Base-by-base conservation (phyloP, 768 basidiomycete genomes). In the Lentinus tigrinus region DNA sequence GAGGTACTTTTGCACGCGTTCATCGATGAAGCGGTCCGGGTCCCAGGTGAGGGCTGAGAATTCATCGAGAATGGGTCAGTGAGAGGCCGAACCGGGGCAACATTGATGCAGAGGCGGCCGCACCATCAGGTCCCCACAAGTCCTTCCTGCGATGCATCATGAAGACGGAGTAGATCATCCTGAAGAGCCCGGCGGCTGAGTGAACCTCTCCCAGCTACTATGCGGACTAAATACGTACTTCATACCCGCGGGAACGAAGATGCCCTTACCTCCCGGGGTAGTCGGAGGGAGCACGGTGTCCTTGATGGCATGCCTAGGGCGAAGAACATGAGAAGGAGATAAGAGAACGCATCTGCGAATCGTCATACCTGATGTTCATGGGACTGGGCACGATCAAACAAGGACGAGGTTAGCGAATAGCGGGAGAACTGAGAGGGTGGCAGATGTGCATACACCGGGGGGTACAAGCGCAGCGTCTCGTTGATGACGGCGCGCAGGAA, bases 1-100 rank as follows among this genome's bases (percentile, higher is more conserved):
- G n/a, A 84, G 71, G 56, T 81, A 81, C 62, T 77, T 61, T 36
- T 64, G 74, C 6, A 81, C 64, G 23, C 85, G 73, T 13, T 77
- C 75, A 50, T 87, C 85, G 36, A 85, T 67, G 74, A 85, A 87
- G 10, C 85, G 75, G 62, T 85, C 82, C 0, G 85, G 85, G 63
- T 86, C 84, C 62, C 85, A 86, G 49, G 74, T 56, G 39, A 61
- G 11, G 60, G 64, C 58, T 63, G 60, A 28, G 21, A 17, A 49
- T 40, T 6, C 19, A 26, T 14, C 17, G 10, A 7, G 43, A 7
- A 36, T 24, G 36, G 17, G 23, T 7, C 1, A 21, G 13, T 36
- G 21, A 9, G 16, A 1, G 24, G 6, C 6, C n/a, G n/a, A n/a
- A n/a, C n/a, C n/a, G n/a, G n/a, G n/a, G n/a, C n/a, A n/a, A n/a